Evolutionary conservation across 1,139 yeast genomes (phyloP).

Genomic region (Zhuliangozyma blackwelliae): DNA sequence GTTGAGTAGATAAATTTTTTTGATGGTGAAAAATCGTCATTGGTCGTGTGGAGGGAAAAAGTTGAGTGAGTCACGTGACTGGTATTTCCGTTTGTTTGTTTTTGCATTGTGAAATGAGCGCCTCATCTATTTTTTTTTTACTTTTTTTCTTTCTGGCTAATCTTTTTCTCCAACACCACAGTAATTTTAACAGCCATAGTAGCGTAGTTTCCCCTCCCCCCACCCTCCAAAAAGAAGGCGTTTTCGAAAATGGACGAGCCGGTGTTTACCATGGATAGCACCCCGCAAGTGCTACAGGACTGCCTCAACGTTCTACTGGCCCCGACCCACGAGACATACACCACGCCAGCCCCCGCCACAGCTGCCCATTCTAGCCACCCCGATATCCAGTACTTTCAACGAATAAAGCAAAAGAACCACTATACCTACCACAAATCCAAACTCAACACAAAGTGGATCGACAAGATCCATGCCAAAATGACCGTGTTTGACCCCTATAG

Average conservation of each 20-base stretch:
- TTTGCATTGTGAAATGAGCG: no score
- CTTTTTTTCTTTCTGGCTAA: not conserved
- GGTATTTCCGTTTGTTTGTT: no score
- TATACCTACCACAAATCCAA: conserved; percentile 33
- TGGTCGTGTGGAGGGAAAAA: no score
- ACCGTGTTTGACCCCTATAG: conserved; percentile 33
- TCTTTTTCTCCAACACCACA: not conserved
- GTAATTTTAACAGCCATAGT: no score
- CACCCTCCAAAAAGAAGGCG: no score
- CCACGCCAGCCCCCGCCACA: conserved; percentile 7
- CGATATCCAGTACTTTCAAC: conserved; percentile 36
- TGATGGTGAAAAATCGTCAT: no score
- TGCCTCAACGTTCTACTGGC: conserved; percentile 25
- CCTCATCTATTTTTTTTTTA: not conserved
- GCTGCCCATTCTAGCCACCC: conserved; percentile 22
- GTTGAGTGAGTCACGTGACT: no score
- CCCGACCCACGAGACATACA: conserved; percentile 16
- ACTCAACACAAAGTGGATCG: conserved; percentile 11
- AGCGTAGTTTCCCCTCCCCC: no score
- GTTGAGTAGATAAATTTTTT: no score
- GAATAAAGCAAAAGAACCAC: conserved; percentile 34
- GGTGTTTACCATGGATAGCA: conserved; percentile 6
- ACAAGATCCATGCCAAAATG: conserved; percentile 13
- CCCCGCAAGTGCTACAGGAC: conserved; percentile 28
- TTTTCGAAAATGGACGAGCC: no score